Conservation (phyloP, 129 eudicot genomes). For the Centrapalus pauciflorus region DNA sequence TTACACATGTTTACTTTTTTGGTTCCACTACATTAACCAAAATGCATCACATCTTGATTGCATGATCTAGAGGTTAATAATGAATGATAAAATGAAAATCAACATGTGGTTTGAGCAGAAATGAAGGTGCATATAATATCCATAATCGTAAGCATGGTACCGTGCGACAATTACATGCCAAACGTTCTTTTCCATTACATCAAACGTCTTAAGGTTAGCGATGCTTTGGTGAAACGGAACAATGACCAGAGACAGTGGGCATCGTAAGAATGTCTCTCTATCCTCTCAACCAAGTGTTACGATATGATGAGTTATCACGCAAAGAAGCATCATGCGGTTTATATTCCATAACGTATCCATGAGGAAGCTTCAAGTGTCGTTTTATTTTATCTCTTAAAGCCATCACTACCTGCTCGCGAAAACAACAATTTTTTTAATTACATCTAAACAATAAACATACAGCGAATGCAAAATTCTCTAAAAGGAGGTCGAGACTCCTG, state of each 20-base stretch:
- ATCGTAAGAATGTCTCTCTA: conserved; percentile 23
- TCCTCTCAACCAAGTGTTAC: conserved; percentile 95
- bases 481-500: too few relatives aligned
- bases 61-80: neutral
- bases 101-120: neutral
- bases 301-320: conserved; percentile 90
- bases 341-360: conserved; percentile 95
- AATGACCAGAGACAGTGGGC: neutral
- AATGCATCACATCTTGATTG: neutral
- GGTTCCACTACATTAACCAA: too few relatives aligned
- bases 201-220: neutral
- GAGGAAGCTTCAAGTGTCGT: conserved; percentile 92
- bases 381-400: conserved; percentile 82
- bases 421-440: neutral
- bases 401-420: conserved; percentile 70
- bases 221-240: neutral
- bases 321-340: conserved; percentile 91
- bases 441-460: neutral
- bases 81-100: neutral
- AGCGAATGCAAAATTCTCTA: too few relatives aligned
- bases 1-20: too few relatives aligned
- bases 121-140: neutral
- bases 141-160: neutral
- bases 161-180: conserved; percentile 1
- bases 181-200: neutral